Evolutionary conservation across 495 filamentous ascomycete species (phyloP), one percentile per base, ranked within the genome.

Genomic region (Hyphodiscus hymeniophilus): DNA sequence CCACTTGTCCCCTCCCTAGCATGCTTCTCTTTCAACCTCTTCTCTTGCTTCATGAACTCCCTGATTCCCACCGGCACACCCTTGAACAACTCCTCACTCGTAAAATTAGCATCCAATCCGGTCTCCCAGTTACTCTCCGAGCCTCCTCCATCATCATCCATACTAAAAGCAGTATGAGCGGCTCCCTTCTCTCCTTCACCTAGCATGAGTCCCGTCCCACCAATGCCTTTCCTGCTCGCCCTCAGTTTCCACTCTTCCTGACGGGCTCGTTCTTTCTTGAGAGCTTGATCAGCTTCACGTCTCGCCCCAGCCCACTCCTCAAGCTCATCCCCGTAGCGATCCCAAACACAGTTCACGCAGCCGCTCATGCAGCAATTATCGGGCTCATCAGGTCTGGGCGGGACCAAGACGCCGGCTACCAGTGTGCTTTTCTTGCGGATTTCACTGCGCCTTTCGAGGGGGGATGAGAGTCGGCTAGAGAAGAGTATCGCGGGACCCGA

Each of bases 281-380:
- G 12, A 38, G 59, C 63, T 31, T 57, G 59, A 52, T 74, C 69
- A 12, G 85, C 86, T 59, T 79, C 71, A 36, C 68, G 63, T 12
- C 73, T 69, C 46, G 73, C 69, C 3, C 63, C 68, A 20, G 80
- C 85, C 87, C 88, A 95, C 36, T 85, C 84, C 60, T 97, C 90
- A 66, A 95, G 71, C 47, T 95, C 89, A 51, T 97, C 90, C 3
- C 89, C 72, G 65, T 82, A 95, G 35, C 75, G 70, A 62, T 96
- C 91, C 91, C 91, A 98, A 10, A 95, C 91, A 63, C 92, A 98
- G 62, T 97, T 90, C 23, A 95, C 90, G 62, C 92, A 98, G 22
- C 92, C 92, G 57, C 83, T 88, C 92, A 97, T 98, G 67, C 92
- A 98, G 76, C 92, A 98, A 65, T 97, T 95, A 63, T 96, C 92